Conservation (phyloP, 495 filamentous ascomycete genomes). For the Bathelium albidoporum region DNA sequence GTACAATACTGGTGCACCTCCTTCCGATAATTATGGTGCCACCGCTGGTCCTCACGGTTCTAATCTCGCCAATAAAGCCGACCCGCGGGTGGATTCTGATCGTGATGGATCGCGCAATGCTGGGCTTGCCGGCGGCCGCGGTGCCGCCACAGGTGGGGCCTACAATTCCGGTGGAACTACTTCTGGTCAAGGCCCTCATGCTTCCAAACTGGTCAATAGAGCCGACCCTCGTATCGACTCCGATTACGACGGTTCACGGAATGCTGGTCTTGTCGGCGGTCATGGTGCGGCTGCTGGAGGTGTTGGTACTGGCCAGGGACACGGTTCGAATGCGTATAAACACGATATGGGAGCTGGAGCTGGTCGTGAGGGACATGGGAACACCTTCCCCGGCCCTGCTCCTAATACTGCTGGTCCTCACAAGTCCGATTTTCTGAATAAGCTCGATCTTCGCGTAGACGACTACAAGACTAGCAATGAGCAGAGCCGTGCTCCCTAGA, state of each 20-base stretch:
- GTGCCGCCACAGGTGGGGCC: not conserved
- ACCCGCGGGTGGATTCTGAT: slow-evolving; percentile 42
- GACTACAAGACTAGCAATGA: slow-evolving; percentile 20
- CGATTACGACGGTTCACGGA: slow-evolving; percentile 22
- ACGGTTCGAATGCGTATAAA: not conserved
- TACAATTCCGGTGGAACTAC: too few relatives aligned
- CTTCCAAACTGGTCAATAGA: slow-evolving; percentile 35
- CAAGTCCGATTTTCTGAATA: slow-evolving; percentile 41
- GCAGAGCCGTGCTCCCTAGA: slow-evolving; percentile 10
- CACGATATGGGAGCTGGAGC: slow-evolving; percentile 7
- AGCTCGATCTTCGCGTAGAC: slow-evolving; percentile 43
- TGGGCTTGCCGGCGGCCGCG: not conserved
- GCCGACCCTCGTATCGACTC: slow-evolving; percentile 40
- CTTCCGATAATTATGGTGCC: not conserved
- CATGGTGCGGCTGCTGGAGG: not conserved
- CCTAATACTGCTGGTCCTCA: slow-evolving; percentile 39
- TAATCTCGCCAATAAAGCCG: slow-evolving; percentile 37
- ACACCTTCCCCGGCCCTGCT: slow-evolving; percentile 10
- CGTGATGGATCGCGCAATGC: slow-evolving; percentile 8
- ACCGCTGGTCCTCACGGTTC: slow-evolving; percentile 33
- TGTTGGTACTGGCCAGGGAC: not conserved
- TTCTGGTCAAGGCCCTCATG: slow-evolving; percentile 29
- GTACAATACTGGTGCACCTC: not conserved
- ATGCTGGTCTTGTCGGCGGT: not conserved
- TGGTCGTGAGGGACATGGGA: slow-evolving; percentile 9